phyloP scores from a whole-genome alignment of 805 yeast genomes.

The Candida dajiaensis region DNA sequence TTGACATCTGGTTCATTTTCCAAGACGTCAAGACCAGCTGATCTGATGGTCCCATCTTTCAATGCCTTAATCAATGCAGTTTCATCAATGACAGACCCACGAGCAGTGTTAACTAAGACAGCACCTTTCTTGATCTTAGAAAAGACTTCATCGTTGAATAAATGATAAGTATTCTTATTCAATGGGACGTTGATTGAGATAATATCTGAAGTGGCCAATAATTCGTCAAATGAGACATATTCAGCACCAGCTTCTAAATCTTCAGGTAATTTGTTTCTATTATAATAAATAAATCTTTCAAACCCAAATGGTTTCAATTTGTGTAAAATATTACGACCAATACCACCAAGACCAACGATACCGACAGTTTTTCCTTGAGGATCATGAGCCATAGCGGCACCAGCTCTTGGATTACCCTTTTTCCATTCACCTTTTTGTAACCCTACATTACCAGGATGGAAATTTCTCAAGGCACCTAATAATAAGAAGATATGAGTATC shows the following conservation, averaged over 20 bases:
- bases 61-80: constrained; percentile 47
- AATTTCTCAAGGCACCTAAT: constrained; percentile 62
- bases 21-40: constrained; percentile 72
- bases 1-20: constrained; percentile 72
- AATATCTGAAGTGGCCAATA: constrained; percentile 59
- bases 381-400: constrained; percentile 62
- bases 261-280: constrained; percentile 49
- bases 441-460: constrained; percentile 50
- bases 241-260: constrained; percentile 67
- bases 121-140: constrained; percentile 74
- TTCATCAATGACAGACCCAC: constrained; percentile 82
- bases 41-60: constrained; percentile 56
- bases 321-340: constrained; percentile 74
- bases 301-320: constrained; percentile 76
- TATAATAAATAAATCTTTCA: constrained; percentile 62
- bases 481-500: constrained; percentile 60
- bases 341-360: constrained; percentile 84
- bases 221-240: constrained; percentile 66
- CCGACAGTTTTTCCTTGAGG: constrained; percentile 77
- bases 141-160: constrained; percentile 55
- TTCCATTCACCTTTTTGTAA: constrained; percentile 59
- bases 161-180: constrained; percentile 64
- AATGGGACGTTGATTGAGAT: constrained; percentile 74
- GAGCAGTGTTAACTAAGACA: constrained; percentile 72
- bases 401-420: constrained; percentile 34